These are phyloP conservation scores for Vigna hirtella DNA, from an alignment of 306 rosid genomes.

Conservation along the genomic window DNA sequence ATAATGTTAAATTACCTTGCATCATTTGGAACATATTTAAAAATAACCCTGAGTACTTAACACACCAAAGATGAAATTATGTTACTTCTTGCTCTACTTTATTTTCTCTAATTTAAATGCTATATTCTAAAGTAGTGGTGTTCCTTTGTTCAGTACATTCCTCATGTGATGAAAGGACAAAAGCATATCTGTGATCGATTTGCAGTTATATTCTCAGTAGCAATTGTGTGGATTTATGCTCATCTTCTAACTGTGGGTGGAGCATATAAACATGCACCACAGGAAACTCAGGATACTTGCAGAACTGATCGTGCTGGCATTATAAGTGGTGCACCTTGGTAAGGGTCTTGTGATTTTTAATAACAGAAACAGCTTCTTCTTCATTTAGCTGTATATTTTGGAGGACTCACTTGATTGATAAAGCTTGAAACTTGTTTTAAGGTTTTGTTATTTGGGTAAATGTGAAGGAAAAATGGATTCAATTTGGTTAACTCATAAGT, in stretches of 20 bases:
- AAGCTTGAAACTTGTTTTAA: constrained; percentile 26
- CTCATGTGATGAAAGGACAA: constrained; percentile 70
- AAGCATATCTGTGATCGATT: constrained; percentile 69
- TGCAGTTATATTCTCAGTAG: constrained; percentile 85
- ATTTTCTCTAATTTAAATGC: background rate
- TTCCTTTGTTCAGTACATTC: constrained; percentile 78
- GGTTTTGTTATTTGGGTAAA: background rate
- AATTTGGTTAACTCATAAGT: constrained; percentile 27
- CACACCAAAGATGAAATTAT: background rate
- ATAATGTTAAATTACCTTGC: constrained; percentile 17
- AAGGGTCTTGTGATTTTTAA: constrained; percentile 37
- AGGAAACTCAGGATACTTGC: constrained; percentile 70
- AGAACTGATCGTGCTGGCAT: constrained; percentile 96
- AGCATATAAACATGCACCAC: constrained; percentile 71
- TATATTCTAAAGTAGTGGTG: constrained; percentile 9
- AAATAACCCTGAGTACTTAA: background rate
- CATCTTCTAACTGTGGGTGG: constrained; percentile 88
- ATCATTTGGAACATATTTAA: constrained; percentile 9
- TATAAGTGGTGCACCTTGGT: constrained; percentile 88
- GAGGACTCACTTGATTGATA: constrained; percentile 7
- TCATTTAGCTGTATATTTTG: background rate
- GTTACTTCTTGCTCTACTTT: constrained; percentile 3
- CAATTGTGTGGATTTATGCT: constrained; percentile 88
- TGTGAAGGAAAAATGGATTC: background rate
- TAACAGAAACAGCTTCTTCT: constrained; percentile 11